A percentile compares a stretch with the other conserved stretches of the same genome.
Conservation (phyloP, 345 rosid species). For the Ceriops tagal region DNA sequence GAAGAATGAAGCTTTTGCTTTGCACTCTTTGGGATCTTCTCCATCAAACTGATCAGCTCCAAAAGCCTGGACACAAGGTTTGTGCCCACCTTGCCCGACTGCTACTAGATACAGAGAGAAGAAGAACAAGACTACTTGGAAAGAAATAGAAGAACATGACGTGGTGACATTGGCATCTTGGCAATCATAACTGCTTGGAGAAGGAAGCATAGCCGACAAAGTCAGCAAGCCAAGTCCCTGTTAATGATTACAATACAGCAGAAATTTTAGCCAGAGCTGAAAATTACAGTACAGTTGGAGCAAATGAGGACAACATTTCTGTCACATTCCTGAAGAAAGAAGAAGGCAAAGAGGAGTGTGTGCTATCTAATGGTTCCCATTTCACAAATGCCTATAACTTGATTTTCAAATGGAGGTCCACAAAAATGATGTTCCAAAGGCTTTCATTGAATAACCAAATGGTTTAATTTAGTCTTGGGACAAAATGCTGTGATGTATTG, state of each 20-base stretch:
- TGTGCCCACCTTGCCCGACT: conserved; percentile 19
- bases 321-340: too few species aligned
- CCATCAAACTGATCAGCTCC: conserved; percentile 25
- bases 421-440: too few species aligned
- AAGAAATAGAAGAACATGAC: conserved; percentile 5
- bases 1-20: conserved; percentile 14
- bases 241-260: too few species aligned
- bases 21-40: conserved; percentile 7
- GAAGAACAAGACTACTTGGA: conserved; percentile 12
- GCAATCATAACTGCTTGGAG: not conserved
- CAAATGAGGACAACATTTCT: too few species aligned
- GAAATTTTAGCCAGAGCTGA: not conserved
- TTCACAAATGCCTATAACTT: too few species aligned
- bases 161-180: not conserved
- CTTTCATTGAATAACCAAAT: too few species aligned
- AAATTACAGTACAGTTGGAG: not conserved
- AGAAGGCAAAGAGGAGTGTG: too few species aligned
- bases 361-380: too few species aligned
- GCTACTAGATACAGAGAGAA: conserved; percentile 22
- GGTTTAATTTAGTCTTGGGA: too few species aligned
- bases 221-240: conserved; percentile 19
- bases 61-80: conserved; percentile 18
- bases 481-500: too few species aligned
- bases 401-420: too few species aligned
- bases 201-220: conserved; percentile 14